These are phyloP conservation scores for Metschnikowia drakensbergensis DNA, from an alignment of 805 yeast genomes.

Conservation along the genomic window DNA sequence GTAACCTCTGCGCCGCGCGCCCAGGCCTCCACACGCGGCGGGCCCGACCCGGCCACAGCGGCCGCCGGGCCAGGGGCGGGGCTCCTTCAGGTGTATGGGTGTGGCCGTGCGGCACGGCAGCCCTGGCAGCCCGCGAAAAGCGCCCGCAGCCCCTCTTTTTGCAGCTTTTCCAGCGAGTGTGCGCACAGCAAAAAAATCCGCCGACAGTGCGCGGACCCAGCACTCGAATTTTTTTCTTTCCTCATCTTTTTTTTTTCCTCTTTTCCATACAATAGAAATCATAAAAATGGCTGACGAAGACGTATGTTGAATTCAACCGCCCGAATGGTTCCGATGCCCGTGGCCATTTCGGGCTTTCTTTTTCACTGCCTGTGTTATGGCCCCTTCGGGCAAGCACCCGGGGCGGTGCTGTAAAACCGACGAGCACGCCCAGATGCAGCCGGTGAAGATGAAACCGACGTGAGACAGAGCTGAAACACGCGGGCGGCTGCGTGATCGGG, in stretches of 20 bases:
- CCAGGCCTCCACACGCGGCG: not conserved
- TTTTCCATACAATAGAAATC: slow-evolving; percentile 16
- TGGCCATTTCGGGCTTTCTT: too few relatives aligned
- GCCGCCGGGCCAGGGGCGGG: not conserved
- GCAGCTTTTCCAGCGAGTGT: slow-evolving; percentile 2
- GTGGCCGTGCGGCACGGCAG: not conserved
- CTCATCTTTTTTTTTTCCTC: slow-evolving; percentile 18
- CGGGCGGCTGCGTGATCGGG: too few relatives aligned
- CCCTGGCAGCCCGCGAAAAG: not conserved
- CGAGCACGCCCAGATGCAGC: too few relatives aligned
- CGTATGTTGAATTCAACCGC: slow-evolving; percentile 24
- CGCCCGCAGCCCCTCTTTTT: not conserved
- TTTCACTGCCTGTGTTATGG: too few relatives aligned
- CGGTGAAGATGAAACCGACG: too few relatives aligned
- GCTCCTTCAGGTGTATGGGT: too few relatives aligned
- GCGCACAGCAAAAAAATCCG: slow-evolving; percentile 12
- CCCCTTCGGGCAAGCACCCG: too few relatives aligned
- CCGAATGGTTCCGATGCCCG: not conserved
- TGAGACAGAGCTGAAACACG: too few relatives aligned
- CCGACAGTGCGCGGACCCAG: slow-evolving; percentile 17
- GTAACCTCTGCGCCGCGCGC: slow-evolving; percentile 3
- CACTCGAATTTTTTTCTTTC: slow-evolving; percentile 17
- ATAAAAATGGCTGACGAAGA: slow-evolving; percentile 41
- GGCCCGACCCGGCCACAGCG: not conserved
- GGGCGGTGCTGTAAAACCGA: too few relatives aligned